phyloP scores from a whole-genome alignment of 129 eudicot species.

The Flaveria bidentis region DNA sequence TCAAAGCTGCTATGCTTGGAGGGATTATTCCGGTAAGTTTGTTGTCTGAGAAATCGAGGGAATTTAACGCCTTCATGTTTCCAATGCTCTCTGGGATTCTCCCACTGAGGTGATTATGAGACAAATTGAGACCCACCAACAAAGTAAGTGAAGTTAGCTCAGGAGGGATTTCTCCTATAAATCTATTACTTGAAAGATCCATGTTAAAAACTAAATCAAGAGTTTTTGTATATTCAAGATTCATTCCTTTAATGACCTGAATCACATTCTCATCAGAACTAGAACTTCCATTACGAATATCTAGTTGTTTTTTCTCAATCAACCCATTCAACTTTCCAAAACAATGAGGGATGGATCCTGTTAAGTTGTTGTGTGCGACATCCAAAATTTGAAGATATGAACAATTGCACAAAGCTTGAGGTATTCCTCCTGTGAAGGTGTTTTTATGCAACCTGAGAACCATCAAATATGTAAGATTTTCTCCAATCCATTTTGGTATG shows the following conservation, averaged over 20 bases:
- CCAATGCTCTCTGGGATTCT: neutral
- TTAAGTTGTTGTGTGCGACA: conserved; percentile 18
- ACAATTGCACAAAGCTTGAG: neutral
- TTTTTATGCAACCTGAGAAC: conserved; percentile 4
- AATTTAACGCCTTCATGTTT: neutral
- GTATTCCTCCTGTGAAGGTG: neutral
- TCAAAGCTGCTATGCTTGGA: neutral
- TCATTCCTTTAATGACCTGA: neutral
- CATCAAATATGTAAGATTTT: neutral
- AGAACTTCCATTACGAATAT: too few relatives aligned
- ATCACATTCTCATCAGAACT: neutral
- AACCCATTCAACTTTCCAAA: neutral
- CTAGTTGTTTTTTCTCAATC: neutral
- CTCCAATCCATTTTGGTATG: conserved; percentile 28
- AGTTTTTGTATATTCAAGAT: neutral
- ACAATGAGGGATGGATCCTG: conserved; percentile 7
- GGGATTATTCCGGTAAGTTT: neutral
- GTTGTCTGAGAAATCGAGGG: conserved; percentile 1
- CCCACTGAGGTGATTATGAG: conserved; percentile 15
- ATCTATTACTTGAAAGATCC: conserved; percentile 21
- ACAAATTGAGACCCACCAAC: conserved; percentile 23
- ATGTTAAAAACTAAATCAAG: neutral
- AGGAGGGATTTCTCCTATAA: neutral
- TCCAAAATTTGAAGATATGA: neutral
- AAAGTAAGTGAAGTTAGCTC: neutral